These are phyloP conservation scores for Dimocarpus longan DNA, from an alignment of 345 rosid species.

Conservation along the genomic window DNA sequence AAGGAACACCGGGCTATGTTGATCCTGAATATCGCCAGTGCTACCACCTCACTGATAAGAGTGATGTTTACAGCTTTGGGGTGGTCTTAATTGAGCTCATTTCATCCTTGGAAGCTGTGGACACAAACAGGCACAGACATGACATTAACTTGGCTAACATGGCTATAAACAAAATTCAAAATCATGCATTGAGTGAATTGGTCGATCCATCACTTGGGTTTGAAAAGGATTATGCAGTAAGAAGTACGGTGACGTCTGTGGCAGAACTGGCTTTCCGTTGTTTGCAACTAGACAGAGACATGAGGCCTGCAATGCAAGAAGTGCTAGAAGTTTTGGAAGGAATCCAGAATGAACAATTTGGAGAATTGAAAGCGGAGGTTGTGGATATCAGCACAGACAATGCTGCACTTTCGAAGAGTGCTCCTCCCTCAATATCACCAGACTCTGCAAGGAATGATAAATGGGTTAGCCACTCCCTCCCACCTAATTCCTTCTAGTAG, in stretches of 20 bases:
- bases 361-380: conserved; percentile 36
- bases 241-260: conserved; percentile 44
- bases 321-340: conserved; percentile 50
- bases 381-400: conserved; percentile 47
- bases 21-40: conserved; percentile 83
- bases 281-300: conserved; percentile 71
- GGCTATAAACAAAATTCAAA: conserved; percentile 72
- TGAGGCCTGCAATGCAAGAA: conserved; percentile 77
- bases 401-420: conserved; percentile 45
- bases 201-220: conserved; percentile 67
- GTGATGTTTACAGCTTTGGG: conserved; percentile 31
- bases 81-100: conserved; percentile 73
- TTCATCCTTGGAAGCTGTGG: conserved; percentile 69
- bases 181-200: conserved; percentile 56
- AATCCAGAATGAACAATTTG: conserved; percentile 40
- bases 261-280: conserved; percentile 76
- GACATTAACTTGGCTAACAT: conserved; percentile 73
- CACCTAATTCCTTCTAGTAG: conserved; percentile 16
- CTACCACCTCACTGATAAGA: conserved; percentile 72
- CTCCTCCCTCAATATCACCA: conserved; percentile 54
- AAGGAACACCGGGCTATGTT: conserved; percentile 90
- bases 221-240: conserved; percentile 41
- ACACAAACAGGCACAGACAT: conserved; percentile 55
- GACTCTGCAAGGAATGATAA: conserved; percentile 51
- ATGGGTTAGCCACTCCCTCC: conserved; percentile 52